Evolutionary conservation across 1,284 basidiomycete species (phyloP).

Genomic region (Naganishia sp.): DNA sequence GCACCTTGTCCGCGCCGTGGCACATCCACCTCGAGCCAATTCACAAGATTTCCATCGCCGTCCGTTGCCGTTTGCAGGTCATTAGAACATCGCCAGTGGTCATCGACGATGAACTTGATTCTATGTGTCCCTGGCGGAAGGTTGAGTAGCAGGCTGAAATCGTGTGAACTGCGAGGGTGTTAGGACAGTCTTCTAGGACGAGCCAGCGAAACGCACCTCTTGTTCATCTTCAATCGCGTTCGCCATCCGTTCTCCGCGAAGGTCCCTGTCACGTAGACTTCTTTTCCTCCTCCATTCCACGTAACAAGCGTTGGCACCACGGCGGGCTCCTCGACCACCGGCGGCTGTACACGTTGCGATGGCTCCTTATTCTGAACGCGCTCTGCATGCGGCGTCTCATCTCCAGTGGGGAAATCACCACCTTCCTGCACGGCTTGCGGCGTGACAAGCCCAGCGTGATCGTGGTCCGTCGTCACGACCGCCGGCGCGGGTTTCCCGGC

Average conservation of each 20-base stretch:
- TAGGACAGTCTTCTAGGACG: neutral
- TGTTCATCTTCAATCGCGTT: constrained; percentile 57
- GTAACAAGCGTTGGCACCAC: constrained; percentile 38
- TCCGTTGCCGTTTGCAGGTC: constrained; percentile 89
- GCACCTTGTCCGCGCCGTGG: constrained; percentile 19
- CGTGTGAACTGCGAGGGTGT: constrained; percentile 47
- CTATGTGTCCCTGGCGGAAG: constrained; percentile 91
- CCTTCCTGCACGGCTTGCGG: neutral
- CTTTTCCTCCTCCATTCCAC: constrained; percentile 55
- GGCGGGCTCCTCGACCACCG: constrained; percentile 22
- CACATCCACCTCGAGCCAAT: constrained; percentile 72
- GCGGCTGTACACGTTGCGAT: neutral
- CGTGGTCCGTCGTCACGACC: constrained; percentile 21
- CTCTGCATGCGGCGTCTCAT: constrained; percentile 15
- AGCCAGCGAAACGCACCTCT: constrained; percentile 46
- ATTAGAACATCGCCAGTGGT: constrained; percentile 71
- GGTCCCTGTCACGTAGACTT: constrained; percentile 62
- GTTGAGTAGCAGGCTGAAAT: constrained; percentile 56
- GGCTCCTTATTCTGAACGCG: neutral
- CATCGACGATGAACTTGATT: constrained; percentile 94
- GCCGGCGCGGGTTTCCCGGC: constrained; percentile 26
- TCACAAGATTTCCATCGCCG: constrained; percentile 90
- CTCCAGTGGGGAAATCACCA: neutral
- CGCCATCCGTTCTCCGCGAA: constrained; percentile 61
- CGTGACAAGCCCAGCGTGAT: neutral